phyloP scores from a whole-genome alignment of 2,329 filamentous ascomycete genomes.

The Beauveria scarabaeidicola region DNA sequence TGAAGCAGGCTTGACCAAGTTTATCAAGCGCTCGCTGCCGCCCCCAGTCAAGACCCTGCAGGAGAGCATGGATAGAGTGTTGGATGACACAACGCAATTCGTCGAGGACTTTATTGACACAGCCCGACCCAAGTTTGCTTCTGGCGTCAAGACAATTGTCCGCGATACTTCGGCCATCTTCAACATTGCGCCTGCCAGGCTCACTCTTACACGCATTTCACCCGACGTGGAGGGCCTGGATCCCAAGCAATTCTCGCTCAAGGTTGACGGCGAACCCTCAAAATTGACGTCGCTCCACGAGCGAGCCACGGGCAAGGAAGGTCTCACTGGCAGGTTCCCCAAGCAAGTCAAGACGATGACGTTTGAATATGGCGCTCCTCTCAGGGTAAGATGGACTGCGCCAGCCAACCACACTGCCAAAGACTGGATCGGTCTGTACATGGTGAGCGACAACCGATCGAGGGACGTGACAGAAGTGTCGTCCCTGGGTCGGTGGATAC shows the following conservation, averaged over 20 bases:
- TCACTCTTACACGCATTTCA: constrained; percentile 72
- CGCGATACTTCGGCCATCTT: constrained; percentile 82
- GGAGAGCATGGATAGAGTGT: constrained; percentile 75
- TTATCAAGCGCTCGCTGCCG: constrained; percentile 77
- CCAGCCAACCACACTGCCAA: constrained; percentile 79
- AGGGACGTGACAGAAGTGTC: constrained; percentile 76
- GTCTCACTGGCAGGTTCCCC: constrained; percentile 57
- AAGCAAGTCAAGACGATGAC: constrained; percentile 65
- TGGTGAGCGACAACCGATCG: constrained; percentile 87
- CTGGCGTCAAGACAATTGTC: constrained; percentile 78
- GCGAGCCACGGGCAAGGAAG: constrained; percentile 63
- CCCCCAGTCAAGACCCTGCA: constrained; percentile 75
- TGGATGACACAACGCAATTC: constrained; percentile 79
- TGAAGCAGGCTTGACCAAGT: constrained; percentile 87
- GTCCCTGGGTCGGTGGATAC: constrained; percentile 82
- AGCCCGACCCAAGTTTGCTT: constrained; percentile 75
- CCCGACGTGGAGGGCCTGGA: constrained; percentile 74
- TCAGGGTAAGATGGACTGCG: constrained; percentile 84
- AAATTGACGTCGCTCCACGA: constrained; percentile 43
- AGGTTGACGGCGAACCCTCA: constrained; percentile 59
- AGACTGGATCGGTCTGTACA: constrained; percentile 95
- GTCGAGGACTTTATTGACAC: constrained; percentile 85
- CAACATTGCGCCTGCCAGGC: constrained; percentile 77
- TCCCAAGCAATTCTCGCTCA: constrained; percentile 69
- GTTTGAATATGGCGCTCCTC: constrained; percentile 83